Percentiles rank a stretch among this genome's conserved stretches.
These are phyloP conservation scores for Sugiyamaella chiloensis DNA, from an alignment of 805 yeast genomes.

Conservation along the genomic window DNA sequence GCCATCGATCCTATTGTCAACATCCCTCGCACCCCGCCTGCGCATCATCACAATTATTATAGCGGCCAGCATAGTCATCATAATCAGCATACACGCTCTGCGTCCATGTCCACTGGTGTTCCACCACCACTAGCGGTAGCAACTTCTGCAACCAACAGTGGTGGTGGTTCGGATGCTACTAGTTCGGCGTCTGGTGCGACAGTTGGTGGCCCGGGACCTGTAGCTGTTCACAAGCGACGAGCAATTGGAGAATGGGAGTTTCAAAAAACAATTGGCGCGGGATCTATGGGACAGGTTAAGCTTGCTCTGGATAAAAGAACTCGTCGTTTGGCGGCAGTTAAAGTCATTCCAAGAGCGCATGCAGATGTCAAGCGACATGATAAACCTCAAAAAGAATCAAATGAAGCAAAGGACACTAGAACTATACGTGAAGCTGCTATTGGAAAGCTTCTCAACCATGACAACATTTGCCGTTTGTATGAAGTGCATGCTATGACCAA, in stretches of 20 bases:
- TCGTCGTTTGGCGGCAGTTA: slow-evolving; percentile 72
- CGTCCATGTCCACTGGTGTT: not conserved
- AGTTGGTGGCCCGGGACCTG: not conserved
- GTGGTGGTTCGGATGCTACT: not conserved
- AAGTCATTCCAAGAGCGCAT: slow-evolving; percentile 88
- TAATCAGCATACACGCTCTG: not conserved
- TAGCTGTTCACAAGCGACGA: slow-evolving; percentile 50
- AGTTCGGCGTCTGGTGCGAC: not conserved
- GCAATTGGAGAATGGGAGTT: slow-evolving; percentile 97
- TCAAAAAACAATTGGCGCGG: slow-evolving; percentile 92
- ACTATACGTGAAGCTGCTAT: slow-evolving; percentile 94
- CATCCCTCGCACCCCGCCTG: not conserved
- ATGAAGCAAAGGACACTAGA: slow-evolving; percentile 84
- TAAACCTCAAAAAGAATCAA: slow-evolving; percentile 45
- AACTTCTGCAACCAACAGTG: not conserved
- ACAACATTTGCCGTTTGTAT: slow-evolving; percentile 84
- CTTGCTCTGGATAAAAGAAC: slow-evolving; percentile 83
- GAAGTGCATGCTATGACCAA: slow-evolving; percentile 96
- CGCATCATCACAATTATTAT: not conserved
- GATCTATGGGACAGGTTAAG: slow-evolving; percentile 98
- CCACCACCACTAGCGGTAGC: not conserved
- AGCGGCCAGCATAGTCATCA: slow-evolving; percentile 30
- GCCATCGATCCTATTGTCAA: not conserved
- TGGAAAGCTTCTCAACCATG: slow-evolving; percentile 86
- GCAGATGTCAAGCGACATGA: slow-evolving; percentile 59